Evolutionary conservation across 2,329 filamentous ascomycete species (phyloP).

Genomic region (Nemania bipapillata): DNA sequence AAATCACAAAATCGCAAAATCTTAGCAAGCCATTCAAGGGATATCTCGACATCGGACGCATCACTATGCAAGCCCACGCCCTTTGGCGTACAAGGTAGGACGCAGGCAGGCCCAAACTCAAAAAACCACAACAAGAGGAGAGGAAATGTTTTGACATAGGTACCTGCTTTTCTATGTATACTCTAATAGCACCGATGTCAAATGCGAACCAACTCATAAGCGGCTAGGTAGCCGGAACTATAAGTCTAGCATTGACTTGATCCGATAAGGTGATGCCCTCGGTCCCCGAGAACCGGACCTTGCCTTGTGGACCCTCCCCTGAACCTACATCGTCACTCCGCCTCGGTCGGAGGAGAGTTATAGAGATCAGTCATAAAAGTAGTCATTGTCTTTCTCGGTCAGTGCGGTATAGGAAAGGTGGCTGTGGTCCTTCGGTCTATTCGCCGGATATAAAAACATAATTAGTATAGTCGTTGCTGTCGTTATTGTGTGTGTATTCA

Average conservation of each 20-base stretch:
- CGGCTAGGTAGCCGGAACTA: neutral
- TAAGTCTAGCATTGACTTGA: neutral
- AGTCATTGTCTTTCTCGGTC: neutral
- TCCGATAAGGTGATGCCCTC: neutral
- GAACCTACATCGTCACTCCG: neutral
- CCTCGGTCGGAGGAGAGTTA: neutral
- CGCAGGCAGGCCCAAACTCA: neutral
- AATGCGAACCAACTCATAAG: neutral
- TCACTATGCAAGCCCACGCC: slow-evolving; percentile 7
- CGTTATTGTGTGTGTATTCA: neutral
- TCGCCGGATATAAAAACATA: neutral
- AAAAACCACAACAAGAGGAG: neutral
- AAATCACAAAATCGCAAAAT: too few relatives aligned
- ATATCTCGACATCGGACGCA: neutral
- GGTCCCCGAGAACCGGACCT: slow-evolving; percentile 12
- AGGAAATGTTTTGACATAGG: slow-evolving; percentile 3
- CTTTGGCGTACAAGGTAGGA: slow-evolving; percentile 4
- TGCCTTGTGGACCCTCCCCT: slow-evolving; percentile 3
- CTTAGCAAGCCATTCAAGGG: neutral
- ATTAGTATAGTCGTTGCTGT: neutral
- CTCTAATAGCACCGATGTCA: neutral
- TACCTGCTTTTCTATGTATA: neutral
- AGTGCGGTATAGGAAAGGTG: neutral
- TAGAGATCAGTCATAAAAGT: neutral
- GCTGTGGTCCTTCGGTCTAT: neutral